phyloP scores from a whole-genome alignment of 176 grass and related monocot species.

The Pharus latifolius region DNA sequence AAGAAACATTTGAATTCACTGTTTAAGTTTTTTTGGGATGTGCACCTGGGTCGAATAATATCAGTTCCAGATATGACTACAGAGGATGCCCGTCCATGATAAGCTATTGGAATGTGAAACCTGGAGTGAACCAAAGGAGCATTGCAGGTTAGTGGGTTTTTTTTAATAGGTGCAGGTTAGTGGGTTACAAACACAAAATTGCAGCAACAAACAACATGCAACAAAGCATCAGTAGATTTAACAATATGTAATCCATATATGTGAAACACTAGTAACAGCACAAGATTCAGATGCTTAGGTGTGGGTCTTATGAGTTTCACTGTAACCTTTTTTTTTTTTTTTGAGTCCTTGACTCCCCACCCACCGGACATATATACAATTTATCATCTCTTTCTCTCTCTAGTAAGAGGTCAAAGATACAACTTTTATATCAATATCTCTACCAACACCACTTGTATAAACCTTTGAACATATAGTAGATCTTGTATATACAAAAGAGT shows the following conservation, averaged over 20 bases:
- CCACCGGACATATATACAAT: too few species aligned
- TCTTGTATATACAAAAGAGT: too few species aligned
- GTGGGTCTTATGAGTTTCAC: background rate
- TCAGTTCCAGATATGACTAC: constrained; percentile 83
- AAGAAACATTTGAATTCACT: background rate
- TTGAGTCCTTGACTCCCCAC: too few species aligned
- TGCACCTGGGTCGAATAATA: constrained; percentile 82
- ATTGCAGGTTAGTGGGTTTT: background rate
- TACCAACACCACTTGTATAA: too few species aligned
- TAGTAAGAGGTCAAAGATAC: too few species aligned
- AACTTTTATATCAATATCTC: too few species aligned
- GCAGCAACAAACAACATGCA: constrained; percentile 7
- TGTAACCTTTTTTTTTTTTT: too few species aligned
- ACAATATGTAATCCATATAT: background rate
- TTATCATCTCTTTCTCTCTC: too few species aligned
- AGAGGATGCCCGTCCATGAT: constrained; percentile 89
- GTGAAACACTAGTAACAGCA: background rate
- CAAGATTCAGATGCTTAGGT: background rate
- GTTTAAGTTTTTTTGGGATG: background rate
- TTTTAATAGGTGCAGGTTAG: constrained; percentile 1
- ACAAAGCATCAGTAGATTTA: background rate
- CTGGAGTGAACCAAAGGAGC: constrained; percentile 25
- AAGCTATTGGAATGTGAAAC: constrained; percentile 88
- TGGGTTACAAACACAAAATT: background rate
- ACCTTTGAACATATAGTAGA: too few species aligned